Percentiles rank a stretch among this genome's conserved stretches.
Evolutionary conservation across 2,329 filamentous ascomycete genomes (phyloP).

Genomic region (Metarhizium robertsii): DNA sequence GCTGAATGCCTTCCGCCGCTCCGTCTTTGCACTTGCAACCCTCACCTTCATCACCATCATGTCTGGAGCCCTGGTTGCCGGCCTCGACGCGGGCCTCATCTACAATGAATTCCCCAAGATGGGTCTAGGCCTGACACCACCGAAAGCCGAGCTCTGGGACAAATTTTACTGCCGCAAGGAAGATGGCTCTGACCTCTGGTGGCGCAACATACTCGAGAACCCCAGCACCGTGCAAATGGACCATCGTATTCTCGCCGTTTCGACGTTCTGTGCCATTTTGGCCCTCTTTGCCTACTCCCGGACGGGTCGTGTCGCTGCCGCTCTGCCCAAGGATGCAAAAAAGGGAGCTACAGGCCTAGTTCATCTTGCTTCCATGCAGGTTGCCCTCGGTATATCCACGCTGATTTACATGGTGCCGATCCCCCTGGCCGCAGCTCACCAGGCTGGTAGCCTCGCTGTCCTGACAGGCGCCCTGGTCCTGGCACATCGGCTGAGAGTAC

Average conservation of each 20-base stretch:
- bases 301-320: conserved; percentile 45
- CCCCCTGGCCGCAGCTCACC: conserved; percentile 79
- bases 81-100: conserved; percentile 90
- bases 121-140: conserved; percentile 76
- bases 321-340: conserved; percentile 53
- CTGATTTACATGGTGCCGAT: conserved; percentile 90
- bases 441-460: conserved; percentile 80
- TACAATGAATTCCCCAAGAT: conserved; percentile 99
- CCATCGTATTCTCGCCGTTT: conserved; percentile 84
- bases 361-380: conserved; percentile 75
- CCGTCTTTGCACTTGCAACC: conserved; percentile 58
- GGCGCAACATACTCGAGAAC: conserved; percentile 97
- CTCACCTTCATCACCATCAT: conserved; percentile 86
- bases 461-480: conserved; percentile 75
- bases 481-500: conserved; percentile 67
- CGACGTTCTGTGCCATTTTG: conserved; percentile 75
- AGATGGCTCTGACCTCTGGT: conserved; percentile 78
- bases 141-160: conserved; percentile 73
- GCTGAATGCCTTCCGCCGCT: conserved; percentile 65
- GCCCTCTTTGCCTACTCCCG: conserved; percentile 74
- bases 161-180: conserved; percentile 73
- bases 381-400: conserved; percentile 78
- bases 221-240: conserved; percentile 92
- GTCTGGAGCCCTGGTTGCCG: conserved; percentile 88
- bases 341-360: conserved; percentile 71